Evolutionary conservation across 2,329 filamentous ascomycete genomes (phyloP), one percentile per base, ranked within the genome.

Genomic region (Epicoccum sorghinum): DNA sequence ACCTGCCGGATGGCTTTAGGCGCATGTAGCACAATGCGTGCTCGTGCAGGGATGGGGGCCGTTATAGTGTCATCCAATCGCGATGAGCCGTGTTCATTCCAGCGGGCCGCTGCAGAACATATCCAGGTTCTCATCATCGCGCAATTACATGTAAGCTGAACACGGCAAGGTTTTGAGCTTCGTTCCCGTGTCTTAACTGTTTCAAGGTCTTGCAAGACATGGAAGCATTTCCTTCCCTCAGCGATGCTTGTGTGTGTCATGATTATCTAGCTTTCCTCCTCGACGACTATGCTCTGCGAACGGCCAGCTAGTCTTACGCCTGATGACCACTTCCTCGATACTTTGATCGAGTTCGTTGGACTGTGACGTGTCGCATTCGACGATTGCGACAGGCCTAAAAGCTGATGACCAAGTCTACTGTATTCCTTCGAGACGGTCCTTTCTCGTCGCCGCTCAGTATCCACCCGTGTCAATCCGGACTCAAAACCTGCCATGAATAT

Each of bases 401-500:
- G 53, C 12, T 64, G 50, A 23, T 62, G 62, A 18, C 41, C 53
- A 25, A 53, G 47, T 23, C 53, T 55, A 30, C 57, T 60, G 29
- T 54, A 50, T 10, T 55, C 53, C 32, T 56, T 58, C 6, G 48
- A 51, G 6, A 44, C 55, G 18, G 60, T 38, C 14, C 61, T 58
- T 48, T 52, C 59, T 23, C 52, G 47, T 22, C 60, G 47, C 9
- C 60, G 55, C 22, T 50, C 29, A 18, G 67, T 64, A 35, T 68
- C 64, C 3, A 65, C 47, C 6, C 66, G 61, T 18, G 69, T 58
- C 0, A 66, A 49, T 3, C 65, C 65, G 3, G 60, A 65, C 22
- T 70, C 68, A n/a, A 69, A 59, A 3, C 62, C 62, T 32, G 69
- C 60, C 59, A 72, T 62, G 41, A 70, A 67, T 2, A 67, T 56